Percentiles rank a stretch among this genome's conserved stretches.
Evolutionary conservation across 495 filamentous ascomycete species (phyloP).

Genomic region (Physcia stellaris): DNA sequence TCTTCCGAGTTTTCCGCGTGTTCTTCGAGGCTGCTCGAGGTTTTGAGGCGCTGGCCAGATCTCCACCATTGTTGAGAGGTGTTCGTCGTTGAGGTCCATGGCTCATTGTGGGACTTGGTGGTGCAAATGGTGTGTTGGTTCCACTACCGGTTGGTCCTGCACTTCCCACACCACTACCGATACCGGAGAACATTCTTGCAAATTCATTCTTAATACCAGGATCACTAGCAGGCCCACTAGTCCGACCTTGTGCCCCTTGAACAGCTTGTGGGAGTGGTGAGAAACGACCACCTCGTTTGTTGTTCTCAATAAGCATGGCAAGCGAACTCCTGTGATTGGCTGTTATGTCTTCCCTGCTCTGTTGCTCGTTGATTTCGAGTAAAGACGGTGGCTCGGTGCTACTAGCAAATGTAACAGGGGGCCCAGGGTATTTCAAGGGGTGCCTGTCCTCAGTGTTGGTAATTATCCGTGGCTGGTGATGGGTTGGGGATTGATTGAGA

Average conservation of each 20-base stretch:
- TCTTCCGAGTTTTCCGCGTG: conserved; percentile 40
- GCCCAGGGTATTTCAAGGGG: background rate
- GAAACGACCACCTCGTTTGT: conserved; percentile 34
- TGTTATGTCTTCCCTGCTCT: conserved; percentile 33
- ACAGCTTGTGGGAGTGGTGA: conserved; percentile 86
- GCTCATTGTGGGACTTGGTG: conserved; percentile 40
- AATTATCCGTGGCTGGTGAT: background rate
- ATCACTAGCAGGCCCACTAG: conserved; percentile 59
- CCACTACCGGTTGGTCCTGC: conserved; percentile 33
- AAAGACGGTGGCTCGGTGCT: background rate
- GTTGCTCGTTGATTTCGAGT: background rate
- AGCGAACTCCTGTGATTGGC: conserved; percentile 32
- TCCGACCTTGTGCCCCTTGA: conserved; percentile 74
- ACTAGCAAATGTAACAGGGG: background rate
- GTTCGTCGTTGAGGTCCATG: conserved; percentile 18
- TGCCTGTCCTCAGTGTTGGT: background rate
- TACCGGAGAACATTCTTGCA: conserved; percentile 79
- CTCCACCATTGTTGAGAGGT: conserved; percentile 8
- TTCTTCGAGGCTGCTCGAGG: conserved; percentile 37
- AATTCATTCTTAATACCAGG: conserved; percentile 84
- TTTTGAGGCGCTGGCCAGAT: conserved; percentile 26
- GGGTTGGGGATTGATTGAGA: background rate
- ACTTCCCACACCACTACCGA: conserved; percentile 69
- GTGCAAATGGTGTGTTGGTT: conserved; percentile 38
- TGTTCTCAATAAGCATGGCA: conserved; percentile 26